These are phyloP conservation scores for Inga oerstediana DNA, from an alignment of 306 rosid species.

Conservation along the genomic window DNA sequence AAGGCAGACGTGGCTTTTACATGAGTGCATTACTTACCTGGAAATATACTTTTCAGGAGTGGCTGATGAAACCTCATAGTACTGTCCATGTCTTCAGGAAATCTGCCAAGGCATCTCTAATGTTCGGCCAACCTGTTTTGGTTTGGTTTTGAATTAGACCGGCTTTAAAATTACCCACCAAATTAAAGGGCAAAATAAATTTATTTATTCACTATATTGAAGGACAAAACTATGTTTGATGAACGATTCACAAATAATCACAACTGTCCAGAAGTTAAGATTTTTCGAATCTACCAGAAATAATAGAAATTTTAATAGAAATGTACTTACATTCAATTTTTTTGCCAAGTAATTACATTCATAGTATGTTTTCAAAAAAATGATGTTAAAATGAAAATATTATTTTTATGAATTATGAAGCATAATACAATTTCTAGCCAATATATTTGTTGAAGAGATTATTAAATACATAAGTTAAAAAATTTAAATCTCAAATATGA, in stretches of 20 bases:
- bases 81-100: slow-evolving; percentile 14
- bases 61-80: slow-evolving; percentile 19
- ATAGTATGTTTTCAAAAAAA: no score
- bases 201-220: neutral
- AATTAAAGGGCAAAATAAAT: neutral
- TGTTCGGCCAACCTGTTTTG: neutral
- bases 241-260: neutral
- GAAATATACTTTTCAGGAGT: neutral
- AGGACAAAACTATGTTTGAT: neutral
- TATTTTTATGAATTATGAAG: no score
- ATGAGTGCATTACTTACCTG: neutral
- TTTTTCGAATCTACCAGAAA: no score
- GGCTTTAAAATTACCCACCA: neutral
- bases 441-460: no score
- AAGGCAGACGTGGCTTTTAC: neutral
- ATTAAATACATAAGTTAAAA: no score
- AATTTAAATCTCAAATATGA: no score
- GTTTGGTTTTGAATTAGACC: neutral
- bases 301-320: no score
- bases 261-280: no score
- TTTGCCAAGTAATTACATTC: no score
- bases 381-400: no score
- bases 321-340: no score
- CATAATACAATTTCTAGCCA: no score
- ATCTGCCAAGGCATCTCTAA: neutral